These are phyloP conservation scores for Daldinia decipiens DNA, from an alignment of 495 filamentous ascomycete genomes.

Conservation along the genomic window DNA sequence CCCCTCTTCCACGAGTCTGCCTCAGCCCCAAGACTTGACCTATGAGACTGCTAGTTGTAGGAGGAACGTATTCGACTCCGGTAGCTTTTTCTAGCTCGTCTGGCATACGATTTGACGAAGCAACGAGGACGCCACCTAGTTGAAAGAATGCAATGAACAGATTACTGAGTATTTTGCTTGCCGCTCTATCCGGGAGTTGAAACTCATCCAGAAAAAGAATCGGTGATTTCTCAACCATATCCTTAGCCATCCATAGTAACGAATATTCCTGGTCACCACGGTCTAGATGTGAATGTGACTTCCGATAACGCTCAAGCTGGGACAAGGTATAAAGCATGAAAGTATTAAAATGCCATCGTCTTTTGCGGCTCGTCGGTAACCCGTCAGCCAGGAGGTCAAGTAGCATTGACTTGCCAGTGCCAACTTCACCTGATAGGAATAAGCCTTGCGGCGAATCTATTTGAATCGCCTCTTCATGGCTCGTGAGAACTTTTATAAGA, in stretches of 20 bases:
- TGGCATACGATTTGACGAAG: constrained; percentile 78
- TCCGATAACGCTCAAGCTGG: constrained; percentile 67
- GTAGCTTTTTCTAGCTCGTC: constrained; percentile 76
- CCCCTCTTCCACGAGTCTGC: constrained; percentile 44
- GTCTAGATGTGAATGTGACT: constrained; percentile 43
- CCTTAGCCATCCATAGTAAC: constrained; percentile 71
- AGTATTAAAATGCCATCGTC: constrained; percentile 77
- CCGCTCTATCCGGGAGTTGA: constrained; percentile 74
- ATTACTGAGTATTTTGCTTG: constrained; percentile 75
- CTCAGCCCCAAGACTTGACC: constrained; percentile 55
- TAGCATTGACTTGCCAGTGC: constrained; percentile 77
- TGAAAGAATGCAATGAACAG: constrained; percentile 78
- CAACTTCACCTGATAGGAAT: constrained; percentile 75
- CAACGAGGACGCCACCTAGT: constrained; percentile 75
- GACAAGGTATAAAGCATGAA: constrained; percentile 78
- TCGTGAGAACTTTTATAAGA: constrained; percentile 67
- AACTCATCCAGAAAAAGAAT: constrained; percentile 81
- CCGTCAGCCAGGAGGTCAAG: constrained; percentile 75
- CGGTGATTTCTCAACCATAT: constrained; percentile 71
- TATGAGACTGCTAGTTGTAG: constrained; percentile 60
- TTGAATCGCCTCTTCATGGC: constrained; percentile 69
- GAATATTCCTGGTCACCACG: constrained; percentile 63
- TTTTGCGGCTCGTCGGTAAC: constrained; percentile 71
- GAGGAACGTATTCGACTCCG: constrained; percentile 66
- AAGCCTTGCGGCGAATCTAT: constrained; percentile 72